phyloP scores from a whole-genome alignment of 1,284 basidiomycete species.

The Athelia sp. region DNA sequence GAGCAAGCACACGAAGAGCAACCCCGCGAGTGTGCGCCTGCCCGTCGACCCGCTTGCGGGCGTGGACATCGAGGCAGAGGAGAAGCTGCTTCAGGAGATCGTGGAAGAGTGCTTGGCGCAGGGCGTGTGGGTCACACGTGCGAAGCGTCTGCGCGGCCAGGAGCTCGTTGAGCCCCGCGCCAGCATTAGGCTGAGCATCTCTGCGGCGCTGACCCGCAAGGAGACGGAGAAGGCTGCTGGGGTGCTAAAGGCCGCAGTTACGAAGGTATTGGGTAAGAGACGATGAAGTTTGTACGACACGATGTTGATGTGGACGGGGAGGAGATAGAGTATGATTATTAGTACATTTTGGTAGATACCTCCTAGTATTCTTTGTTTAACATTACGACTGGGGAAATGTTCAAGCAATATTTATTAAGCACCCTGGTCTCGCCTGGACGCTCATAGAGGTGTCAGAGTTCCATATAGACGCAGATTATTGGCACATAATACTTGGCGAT shows the following conservation, averaged over 20 bases:
- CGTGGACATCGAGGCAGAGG: conserved; percentile 65
- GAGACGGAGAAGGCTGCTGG: conserved; percentile 87
- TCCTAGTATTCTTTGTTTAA: too few species aligned
- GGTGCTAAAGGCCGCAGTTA: conserved; percentile 70
- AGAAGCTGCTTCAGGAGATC: conserved; percentile 78
- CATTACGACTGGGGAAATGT: too few species aligned
- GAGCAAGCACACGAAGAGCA: conserved; percentile 15
- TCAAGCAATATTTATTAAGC: too few species aligned
- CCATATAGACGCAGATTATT: too few species aligned
- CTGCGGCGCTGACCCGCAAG: conserved; percentile 76
- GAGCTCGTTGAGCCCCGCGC: conserved; percentile 81
- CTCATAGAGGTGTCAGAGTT: too few species aligned
- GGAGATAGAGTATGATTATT: too few species aligned
- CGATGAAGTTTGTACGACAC: conserved; percentile 16
- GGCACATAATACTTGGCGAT: too few species aligned
- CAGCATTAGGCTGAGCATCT: conserved; percentile 83
- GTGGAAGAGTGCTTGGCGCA: conserved; percentile 78
- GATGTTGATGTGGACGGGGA: too few species aligned
- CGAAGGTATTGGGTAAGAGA: conserved; percentile 61
- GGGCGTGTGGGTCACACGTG: conserved; percentile 80
- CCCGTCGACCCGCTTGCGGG: conserved; percentile 35
- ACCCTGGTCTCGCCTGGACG: too few species aligned
- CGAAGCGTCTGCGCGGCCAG: conserved; percentile 77
- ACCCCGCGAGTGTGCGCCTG: conserved; percentile 38
- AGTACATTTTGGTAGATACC: too few species aligned